A percentile compares a stretch with the other conserved stretches of the same genome.
phyloP scores from a whole-genome alignment of 1,284 basidiomycete species.

The Thecaphora frezii region DNA sequence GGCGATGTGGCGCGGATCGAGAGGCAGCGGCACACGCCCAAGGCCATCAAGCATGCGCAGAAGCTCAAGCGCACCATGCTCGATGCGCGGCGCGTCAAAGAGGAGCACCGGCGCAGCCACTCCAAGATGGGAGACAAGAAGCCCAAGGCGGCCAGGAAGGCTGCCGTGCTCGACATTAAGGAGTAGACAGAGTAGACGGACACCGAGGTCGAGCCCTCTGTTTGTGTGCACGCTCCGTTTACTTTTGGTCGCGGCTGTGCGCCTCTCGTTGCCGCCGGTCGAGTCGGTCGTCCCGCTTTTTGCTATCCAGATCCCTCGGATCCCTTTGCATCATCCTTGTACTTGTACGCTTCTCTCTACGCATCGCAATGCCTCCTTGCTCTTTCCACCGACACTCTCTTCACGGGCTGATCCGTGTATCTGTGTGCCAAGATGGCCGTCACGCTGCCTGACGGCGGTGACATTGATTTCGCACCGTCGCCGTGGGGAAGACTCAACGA shows the following conservation, averaged over 20 bases:
- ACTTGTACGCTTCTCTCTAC: too few relatives aligned
- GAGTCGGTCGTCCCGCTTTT: too few relatives aligned
- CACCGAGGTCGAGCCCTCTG: neutral
- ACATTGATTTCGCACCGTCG: too few relatives aligned
- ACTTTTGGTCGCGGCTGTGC: too few relatives aligned
- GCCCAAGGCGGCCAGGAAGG: slow-evolving; percentile 85
- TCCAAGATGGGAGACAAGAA: slow-evolving; percentile 75
- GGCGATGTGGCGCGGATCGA: slow-evolving; percentile 78
- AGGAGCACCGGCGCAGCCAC: slow-evolving; percentile 76
- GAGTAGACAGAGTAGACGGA: slow-evolving; percentile 18
- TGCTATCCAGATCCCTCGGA: neutral
- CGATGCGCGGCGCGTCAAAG: slow-evolving; percentile 84
- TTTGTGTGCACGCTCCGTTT: neutral
- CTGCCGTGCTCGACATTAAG: slow-evolving; percentile 40
- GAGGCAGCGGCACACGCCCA: slow-evolving; percentile 82
- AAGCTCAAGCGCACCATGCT: slow-evolving; percentile 91
- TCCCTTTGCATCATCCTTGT: too few relatives aligned
- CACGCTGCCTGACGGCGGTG: too few relatives aligned
- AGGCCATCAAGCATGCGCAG: slow-evolving; percentile 81
- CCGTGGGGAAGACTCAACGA: too few relatives aligned
- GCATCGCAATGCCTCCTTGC: too few relatives aligned
- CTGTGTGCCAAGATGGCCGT: too few relatives aligned
- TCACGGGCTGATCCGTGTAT: too few relatives aligned
- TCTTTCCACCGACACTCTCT: too few relatives aligned
- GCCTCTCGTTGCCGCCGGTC: too few relatives aligned